Evolutionary conservation across 23 red algal species (phyloP), one percentile per base, ranked within the genome.

Genomic region (Gracilaria caudata): DNA sequence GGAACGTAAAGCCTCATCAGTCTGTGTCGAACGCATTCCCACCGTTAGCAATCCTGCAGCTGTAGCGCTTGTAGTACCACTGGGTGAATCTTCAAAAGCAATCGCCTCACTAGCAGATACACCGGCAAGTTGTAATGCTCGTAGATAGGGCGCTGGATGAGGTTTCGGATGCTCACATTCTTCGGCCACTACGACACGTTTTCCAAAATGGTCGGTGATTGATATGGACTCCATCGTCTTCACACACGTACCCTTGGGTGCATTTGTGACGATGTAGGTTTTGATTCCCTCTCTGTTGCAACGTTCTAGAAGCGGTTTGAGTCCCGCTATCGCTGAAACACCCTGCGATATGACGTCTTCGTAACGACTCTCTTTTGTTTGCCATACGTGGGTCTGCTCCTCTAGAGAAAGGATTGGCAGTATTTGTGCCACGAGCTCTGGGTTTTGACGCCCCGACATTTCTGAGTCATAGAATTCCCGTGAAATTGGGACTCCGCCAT

Each of bases 1-100:
- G 7, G 78, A 35, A 38, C 68, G 64, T 13, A 92, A 44, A 13
- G 55, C 37, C n/a, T 83, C 78, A 55, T 83, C 79, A 24, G 79
- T 64, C 68, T 92, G 89, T 19, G 79, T 84, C 11, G 89, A 84
- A 29, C 79, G 79, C 28, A 92, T 41, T 12, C 89, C 89, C 34
- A 92, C 82, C 9, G 89, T 92, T 39, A 84, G 36, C 44, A 92
- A 38, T 10, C 89, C 89, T 24, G 89, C 89, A n/a, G 65, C 80
- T 3, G 60, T 78, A 26, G 89, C 89, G 30, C 57, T 53, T 0
- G n/a, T 56, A 17, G 81, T 79, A 10, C 89, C 89, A n/a, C 60
- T 80, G 9, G 89, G 89, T 20, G 89, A 92, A 29, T 92, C 89
- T 70, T 92, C 89, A 44, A 92, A 92, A 8, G 79, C 89, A 77